phyloP scores from a whole-genome alignment of 2,329 filamentous ascomycete species.

The Aspergillus chevalieri region DNA sequence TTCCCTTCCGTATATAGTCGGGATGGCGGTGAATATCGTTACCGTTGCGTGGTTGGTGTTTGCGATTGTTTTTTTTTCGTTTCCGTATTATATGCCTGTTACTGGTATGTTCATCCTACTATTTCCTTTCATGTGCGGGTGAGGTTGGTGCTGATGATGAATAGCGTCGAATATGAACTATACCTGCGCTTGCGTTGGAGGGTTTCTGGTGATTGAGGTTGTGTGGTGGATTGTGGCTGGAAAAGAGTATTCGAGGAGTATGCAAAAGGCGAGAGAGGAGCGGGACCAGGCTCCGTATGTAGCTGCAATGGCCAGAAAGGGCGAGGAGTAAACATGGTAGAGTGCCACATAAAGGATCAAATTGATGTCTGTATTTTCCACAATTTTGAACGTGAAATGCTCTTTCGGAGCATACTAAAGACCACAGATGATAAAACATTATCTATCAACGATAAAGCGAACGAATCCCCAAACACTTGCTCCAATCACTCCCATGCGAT shows the following conservation, averaged over 20 bases:
- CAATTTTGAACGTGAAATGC: neutral
- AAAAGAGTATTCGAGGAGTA: slow-evolving; percentile 32
- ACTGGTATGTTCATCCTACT: slow-evolving; percentile 10
- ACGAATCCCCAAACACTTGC: slow-evolving; percentile 2
- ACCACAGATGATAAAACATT: neutral
- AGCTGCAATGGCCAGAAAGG: slow-evolving; percentile 9
- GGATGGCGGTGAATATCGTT: slow-evolving; percentile 40
- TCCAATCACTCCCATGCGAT: slow-evolving; percentile 10
- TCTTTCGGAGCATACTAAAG: neutral
- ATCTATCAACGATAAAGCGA: neutral
- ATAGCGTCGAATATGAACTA: slow-evolving; percentile 43
- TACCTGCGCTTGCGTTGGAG: slow-evolving; percentile 44
- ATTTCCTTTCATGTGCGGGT: neutral
- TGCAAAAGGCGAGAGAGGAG: slow-evolving; percentile 51
- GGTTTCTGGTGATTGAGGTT: slow-evolving; percentile 31
- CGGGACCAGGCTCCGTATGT: slow-evolving; percentile 31
- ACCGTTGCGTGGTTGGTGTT: slow-evolving; percentile 45
- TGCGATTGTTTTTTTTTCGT: slow-evolving; percentile 47
- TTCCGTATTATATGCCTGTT: slow-evolving; percentile 35
- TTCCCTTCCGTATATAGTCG: slow-evolving; percentile 35
- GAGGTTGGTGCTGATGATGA: neutral
- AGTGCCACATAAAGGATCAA: slow-evolving; percentile 31
- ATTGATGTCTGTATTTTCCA: no score
- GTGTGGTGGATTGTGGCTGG: slow-evolving; percentile 42
- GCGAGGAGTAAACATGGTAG: slow-evolving; percentile 27